A percentile compares a stretch with the other conserved stretches of the same genome.
Conservation (phyloP, 2,329 filamentous ascomycete species). For the Neonectria ditissima region DNA sequence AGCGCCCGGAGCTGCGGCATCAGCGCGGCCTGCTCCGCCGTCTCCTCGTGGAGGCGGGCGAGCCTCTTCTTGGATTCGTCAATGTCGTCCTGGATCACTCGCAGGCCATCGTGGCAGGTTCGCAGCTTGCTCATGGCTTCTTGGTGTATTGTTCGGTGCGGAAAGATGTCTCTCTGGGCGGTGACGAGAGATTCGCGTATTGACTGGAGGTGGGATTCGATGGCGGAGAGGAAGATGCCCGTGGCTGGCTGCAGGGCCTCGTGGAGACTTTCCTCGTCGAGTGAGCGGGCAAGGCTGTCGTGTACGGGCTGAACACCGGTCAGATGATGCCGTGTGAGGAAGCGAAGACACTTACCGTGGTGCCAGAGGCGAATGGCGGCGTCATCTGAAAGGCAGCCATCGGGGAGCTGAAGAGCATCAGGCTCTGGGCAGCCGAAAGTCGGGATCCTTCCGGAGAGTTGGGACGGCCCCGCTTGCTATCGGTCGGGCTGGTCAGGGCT, state of each 20-base stretch:
- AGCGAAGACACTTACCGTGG: conserved; percentile 30
- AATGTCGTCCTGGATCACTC: conserved; percentile 39
- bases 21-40: conserved; percentile 40
- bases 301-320: conserved; percentile 15
- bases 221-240: conserved; percentile 34
- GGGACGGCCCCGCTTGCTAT: conserved; percentile 40
- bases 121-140: conserved; percentile 41
- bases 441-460: conserved; percentile 45
- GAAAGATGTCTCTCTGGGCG: conserved; percentile 44
- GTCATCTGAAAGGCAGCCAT: conserved; percentile 47
- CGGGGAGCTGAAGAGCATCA: conserved; percentile 47
- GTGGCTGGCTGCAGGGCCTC: conserved; percentile 41
- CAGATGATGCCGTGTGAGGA: neutral
- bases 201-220: conserved; percentile 40
- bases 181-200: conserved; percentile 39
- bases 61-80: conserved; percentile 35
- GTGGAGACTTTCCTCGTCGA: conserved; percentile 38
- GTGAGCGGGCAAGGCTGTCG: conserved; percentile 35
- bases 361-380: conserved; percentile 33
- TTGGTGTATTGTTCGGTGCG: conserved; percentile 43
- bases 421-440: conserved; percentile 43
- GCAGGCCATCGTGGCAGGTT: conserved; percentile 33
- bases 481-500: conserved; percentile 35
- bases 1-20: conserved; percentile 44
- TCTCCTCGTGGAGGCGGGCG: conserved; percentile 38